phyloP scores from a whole-genome alignment of 768 basidiomycete genomes.

The Mycena olivaceomarginata region DNA sequence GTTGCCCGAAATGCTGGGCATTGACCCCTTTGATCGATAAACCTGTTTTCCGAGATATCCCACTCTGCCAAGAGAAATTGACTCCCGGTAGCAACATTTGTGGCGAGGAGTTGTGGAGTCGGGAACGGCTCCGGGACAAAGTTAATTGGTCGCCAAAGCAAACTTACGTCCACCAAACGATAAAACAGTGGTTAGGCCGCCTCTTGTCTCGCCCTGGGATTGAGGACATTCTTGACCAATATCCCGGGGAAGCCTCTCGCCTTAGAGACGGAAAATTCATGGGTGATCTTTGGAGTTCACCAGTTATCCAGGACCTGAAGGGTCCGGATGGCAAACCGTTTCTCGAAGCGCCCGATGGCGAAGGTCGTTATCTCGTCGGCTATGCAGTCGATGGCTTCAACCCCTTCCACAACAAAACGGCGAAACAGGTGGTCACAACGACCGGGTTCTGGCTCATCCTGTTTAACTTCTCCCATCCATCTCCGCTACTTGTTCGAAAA shows the following conservation, averaged over 20 bases:
- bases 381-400: slow-evolving; percentile 52
- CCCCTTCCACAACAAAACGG: slow-evolving; percentile 50
- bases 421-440: slow-evolving; percentile 47
- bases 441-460: slow-evolving; percentile 50
- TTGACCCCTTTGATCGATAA: slow-evolving; percentile 37
- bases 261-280: background rate
- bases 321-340: slow-evolving; percentile 47
- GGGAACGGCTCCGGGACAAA: slow-evolving; percentile 11
- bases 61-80: slow-evolving; percentile 29
- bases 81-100: slow-evolving; percentile 40
- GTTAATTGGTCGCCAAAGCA: slow-evolving; percentile 22
- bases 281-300: slow-evolving; percentile 48
- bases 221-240: slow-evolving; percentile 48
- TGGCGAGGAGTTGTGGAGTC: slow-evolving; percentile 45
- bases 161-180: slow-evolving; percentile 47
- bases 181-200: slow-evolving; percentile 51
- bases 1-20: slow-evolving; percentile 49
- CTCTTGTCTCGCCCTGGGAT: slow-evolving; percentile 51
- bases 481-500: slow-evolving; percentile 53
- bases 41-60: background rate
- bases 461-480: slow-evolving; percentile 40
- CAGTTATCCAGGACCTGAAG: slow-evolving; percentile 40
- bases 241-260: slow-evolving; percentile 19
- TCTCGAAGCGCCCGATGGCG: slow-evolving; percentile 40
- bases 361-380: slow-evolving; percentile 50